Base-by-base conservation (phyloP, 768 basidiomycete species). In the Psilocybe azurescens region DNA sequence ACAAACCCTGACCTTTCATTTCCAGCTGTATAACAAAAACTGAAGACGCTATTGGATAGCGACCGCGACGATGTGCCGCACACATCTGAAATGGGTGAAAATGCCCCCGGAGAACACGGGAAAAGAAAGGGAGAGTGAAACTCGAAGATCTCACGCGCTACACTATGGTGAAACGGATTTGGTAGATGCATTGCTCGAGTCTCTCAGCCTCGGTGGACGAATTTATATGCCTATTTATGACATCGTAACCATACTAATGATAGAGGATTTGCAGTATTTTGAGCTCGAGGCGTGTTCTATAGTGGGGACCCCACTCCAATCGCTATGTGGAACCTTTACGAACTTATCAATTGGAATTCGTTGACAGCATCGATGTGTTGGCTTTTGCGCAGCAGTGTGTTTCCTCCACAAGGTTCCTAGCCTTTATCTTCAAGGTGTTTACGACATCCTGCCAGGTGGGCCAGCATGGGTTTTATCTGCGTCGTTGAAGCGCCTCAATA, bases 81-180 rank as follows among this genome's bases (percentile, higher is more conserved):
- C 10, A 82, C 86, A 3, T 81, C 89, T 11, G 93, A 94, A 69
- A 91, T 93, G 59, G 91, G 91, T 1, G 91, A 93, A 73, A 79
- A 79, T 54, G 75, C 74, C 48, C 70, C 72, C n/a, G 78, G 76
- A 20, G 73, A 71, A 46, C 68, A 65, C 10, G 72, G 70, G 44
- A 74, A 79, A 87, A 84, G 73, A 86, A 81, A 70, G 88, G 84
- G 59, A 79, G 88, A 50, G 82, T 93, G 59, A 86, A 86, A 61
- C 75, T 98, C 53, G 95, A 97, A 72, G 94, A 97, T 70, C 83
- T 98, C 53, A 97, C 94, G 36, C 77, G 95, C 58, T 98, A 92
- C 79, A 97, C 95, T 18, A 98, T 98, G 95, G 91, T 97, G 50
- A 97, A 97, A 72, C 82, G 93, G 56, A 96, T 97, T 49, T 96